A percentile compares a stretch with the other conserved stretches of the same genome.
Conservation (phyloP, 768 basidiomycete genomes). For the Pulveroboletus ravenelii region DNA sequence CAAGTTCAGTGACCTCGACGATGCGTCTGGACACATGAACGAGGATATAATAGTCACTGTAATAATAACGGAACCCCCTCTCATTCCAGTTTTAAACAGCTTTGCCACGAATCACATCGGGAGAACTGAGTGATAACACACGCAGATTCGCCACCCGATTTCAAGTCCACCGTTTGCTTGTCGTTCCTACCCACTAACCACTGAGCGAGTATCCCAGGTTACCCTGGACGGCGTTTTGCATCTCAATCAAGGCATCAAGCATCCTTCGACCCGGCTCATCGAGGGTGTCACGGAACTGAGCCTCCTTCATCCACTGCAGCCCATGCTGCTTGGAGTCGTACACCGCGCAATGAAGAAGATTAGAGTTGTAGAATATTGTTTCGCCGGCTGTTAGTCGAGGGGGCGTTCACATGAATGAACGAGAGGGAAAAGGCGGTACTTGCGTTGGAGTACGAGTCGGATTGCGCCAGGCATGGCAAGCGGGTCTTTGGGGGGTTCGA, state of each 20-base stretch:
- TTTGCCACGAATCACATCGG: background rate
- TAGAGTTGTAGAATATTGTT: slow-evolving; percentile 76
- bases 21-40: too few relatives aligned
- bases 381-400: slow-evolving; percentile 46
- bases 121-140: background rate
- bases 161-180: background rate
- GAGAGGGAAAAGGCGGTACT: slow-evolving; percentile 9
- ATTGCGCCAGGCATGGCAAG: slow-evolving; percentile 68
- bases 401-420: background rate
- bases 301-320: slow-evolving; percentile 62
- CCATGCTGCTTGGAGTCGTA: slow-evolving; percentile 58
- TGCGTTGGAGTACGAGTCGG: slow-evolving; percentile 50
- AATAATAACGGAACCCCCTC: background rate
- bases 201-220: slow-evolving; percentile 53
- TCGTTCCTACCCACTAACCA: slow-evolving; percentile 27
- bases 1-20: too few relatives aligned
- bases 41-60: too few relatives aligned
- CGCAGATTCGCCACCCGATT: too few relatives aligned
- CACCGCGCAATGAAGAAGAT: slow-evolving; percentile 70
- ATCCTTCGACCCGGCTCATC: slow-evolving; percentile 46
- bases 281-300: slow-evolving; percentile 42
- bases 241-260: slow-evolving; percentile 52
- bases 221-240: slow-evolving; percentile 41
- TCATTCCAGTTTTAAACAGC: background rate
- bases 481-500: slow-evolving; percentile 51